Percentiles rank a stretch among this genome's conserved stretches.
phyloP scores from a whole-genome alignment of 2,329 filamentous ascomycete genomes.

The Botrytis fragariae region DNA sequence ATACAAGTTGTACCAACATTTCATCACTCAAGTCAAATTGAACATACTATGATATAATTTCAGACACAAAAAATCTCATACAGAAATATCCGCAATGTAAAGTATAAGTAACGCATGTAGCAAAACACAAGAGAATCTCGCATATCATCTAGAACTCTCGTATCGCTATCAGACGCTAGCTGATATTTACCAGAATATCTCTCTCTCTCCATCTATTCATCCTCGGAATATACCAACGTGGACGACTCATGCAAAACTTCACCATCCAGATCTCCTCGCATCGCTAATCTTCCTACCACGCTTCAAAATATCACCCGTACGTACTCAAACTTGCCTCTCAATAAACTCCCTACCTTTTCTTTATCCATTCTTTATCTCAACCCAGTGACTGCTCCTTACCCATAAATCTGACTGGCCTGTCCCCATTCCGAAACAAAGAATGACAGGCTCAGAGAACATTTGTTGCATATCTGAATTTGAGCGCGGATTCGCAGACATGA shows the following conservation, averaged over 20 bases:
- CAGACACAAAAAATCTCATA: background rate
- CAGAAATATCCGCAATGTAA: background rate
- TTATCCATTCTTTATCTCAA: background rate
- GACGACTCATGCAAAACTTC: background rate
- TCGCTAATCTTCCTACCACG: background rate
- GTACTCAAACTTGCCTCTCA: background rate
- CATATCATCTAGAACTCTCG: background rate
- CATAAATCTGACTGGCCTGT: background rate
- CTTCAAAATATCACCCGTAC: background rate
- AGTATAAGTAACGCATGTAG: background rate
- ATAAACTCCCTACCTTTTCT: background rate
- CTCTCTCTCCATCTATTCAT: background rate
- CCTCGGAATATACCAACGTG: background rate
- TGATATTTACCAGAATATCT: background rate
- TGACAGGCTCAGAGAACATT: background rate
- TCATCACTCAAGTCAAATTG: background rate
- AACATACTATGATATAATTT: background rate
- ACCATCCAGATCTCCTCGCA: background rate
- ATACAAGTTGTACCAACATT: background rate
- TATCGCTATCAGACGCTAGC: background rate
- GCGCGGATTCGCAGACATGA: background rate
- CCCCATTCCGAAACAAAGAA: background rate
- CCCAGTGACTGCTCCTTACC: background rate
- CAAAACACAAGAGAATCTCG: background rate
- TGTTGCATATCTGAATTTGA: conserved; percentile 5